Conservation (phyloP, 148 eudicot species). For the Vaccinium corymbosum region DNA sequence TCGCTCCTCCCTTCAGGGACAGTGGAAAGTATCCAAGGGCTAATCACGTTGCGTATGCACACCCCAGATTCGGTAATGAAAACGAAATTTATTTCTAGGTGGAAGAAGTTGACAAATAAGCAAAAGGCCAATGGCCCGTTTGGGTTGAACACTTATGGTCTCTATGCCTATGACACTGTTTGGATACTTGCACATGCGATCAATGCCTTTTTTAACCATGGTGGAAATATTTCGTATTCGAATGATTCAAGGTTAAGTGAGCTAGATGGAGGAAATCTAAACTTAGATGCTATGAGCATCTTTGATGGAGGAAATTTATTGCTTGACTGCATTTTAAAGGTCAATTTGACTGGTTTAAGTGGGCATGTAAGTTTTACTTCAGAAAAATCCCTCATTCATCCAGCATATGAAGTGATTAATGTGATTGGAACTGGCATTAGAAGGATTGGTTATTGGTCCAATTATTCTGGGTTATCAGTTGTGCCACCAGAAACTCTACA, state of each 20-base stretch:
- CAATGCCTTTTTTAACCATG: constrained; percentile 42
- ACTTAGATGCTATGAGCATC: constrained; percentile 52
- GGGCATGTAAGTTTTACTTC: constrained; percentile 47
- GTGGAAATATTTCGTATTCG: constrained; percentile 56
- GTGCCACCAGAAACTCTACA: constrained; percentile 52
- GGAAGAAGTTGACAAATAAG: constrained; percentile 40
- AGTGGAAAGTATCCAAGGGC: constrained; percentile 30
- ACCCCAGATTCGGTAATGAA: constrained; percentile 32
- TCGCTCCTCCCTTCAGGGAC: constrained; percentile 9
- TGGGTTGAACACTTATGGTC: constrained; percentile 51
- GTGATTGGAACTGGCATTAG: constrained; percentile 55
- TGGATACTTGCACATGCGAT: constrained; percentile 69
- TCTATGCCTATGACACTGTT: constrained; percentile 76
- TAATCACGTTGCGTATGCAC: constrained; percentile 27
- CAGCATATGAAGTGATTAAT: constrained; percentile 69
- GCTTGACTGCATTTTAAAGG: constrained; percentile 38
- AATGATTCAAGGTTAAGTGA: constrained; percentile 33
- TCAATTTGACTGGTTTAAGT: constrained; percentile 53
- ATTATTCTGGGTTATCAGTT: constrained; percentile 55
- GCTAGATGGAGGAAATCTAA: constrained; percentile 26
- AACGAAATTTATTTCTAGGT: constrained; percentile 29
- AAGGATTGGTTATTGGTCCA: constrained; percentile 74
- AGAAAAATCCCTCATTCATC: constrained; percentile 38
- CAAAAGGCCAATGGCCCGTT: constrained; percentile 29
- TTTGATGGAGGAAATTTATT: constrained; percentile 58